Conservation (phyloP, 2,329 filamentous ascomycete species). For the Onygenales sp. region DNA sequence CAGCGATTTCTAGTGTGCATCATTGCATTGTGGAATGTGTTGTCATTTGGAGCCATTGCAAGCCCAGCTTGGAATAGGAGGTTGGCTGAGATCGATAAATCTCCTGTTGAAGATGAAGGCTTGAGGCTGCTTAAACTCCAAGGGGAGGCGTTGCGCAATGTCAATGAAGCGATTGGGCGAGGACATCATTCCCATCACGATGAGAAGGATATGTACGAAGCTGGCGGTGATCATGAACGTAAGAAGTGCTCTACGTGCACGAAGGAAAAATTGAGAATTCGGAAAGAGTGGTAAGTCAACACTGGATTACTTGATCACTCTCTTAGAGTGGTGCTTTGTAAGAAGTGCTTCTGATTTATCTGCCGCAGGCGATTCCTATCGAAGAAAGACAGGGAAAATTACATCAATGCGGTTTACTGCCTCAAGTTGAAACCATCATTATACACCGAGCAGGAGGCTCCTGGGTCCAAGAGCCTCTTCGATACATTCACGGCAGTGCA, state of each 20-base stretch:
- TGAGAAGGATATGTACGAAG: background rate
- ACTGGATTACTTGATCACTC: too few relatives aligned
- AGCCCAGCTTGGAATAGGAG: background rate
- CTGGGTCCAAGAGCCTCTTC: conserved; percentile 12
- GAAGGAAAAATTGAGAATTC: conserved; percentile 6
- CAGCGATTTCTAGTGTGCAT: background rate
- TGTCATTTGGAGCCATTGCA: background rate
- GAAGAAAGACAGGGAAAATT: conserved; percentile 9
- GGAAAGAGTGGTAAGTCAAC: conserved; percentile 9
- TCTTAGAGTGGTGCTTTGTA: background rate
- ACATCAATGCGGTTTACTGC: conserved; percentile 13
- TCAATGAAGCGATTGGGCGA: conserved; percentile 3
- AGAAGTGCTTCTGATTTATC: background rate
- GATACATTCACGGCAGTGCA: conserved; percentile 11
- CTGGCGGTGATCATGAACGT: background rate
- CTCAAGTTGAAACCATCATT: conserved; percentile 9
- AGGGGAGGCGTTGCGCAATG: conserved; percentile 3
- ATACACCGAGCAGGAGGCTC: conserved; percentile 5
- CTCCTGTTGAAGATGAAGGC: conserved; percentile 1
- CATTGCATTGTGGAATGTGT: background rate
- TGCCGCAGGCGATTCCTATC: conserved; percentile 9
- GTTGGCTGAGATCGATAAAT: background rate
- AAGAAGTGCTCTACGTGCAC: background rate
- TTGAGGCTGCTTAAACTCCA: conserved; percentile 7
- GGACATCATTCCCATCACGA: background rate